Evolutionary conservation across 805 yeast genomes (phyloP), one percentile per base, ranked within the genome.

Genomic region (Kodamaea neixiangensis): DNA sequence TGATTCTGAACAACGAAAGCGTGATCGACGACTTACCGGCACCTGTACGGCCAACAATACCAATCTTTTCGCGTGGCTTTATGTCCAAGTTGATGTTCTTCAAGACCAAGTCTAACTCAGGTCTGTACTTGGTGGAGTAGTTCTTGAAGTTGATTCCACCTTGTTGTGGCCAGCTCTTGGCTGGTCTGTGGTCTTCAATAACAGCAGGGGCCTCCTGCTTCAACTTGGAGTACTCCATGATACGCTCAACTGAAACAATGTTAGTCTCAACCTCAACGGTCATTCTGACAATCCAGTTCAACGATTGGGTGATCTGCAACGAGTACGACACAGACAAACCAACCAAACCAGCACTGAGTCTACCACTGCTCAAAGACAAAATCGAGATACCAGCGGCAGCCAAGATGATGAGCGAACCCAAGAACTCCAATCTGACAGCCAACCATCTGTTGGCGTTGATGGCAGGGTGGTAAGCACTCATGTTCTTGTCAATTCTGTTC

Each of bases 201-300:
- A 84, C 66, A 48, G 77, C 83, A 1, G 94, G 89, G 6, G 97
- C 98, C 73, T 94, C 99, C n/a, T 91, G 76, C 35, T 73, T 72
- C 54, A 94, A 74, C n/a, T 72, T 68, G 34, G 96, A 81, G 67
- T 92, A 93, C 67, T 93, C 99, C 69, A 89, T 77, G 48, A 93
- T 85, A 72, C 99, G 85, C 74, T 93, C 99, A 42, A 96, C 97
- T 15, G 96, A 88, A 35, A 94, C 99, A 72, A 94, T 92, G 69
- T 91, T 93, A 10, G 97, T 91, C 69, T 94, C 99, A 43, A 94
- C 97, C 61, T 94, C 99, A 41, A 94, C 99, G 0, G 97, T 89
- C 98, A 92, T 93, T 72, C 99, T 82, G 25, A 94, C 98, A 69
- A 94, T 90, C 97, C 97, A 93, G 68, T 91, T 93, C 69, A 94